Evolutionary conservation across 176 grass and related monocot genomes (phyloP), one percentile per base, ranked within the genome.

Genomic region (Cymbopogon citratus): DNA sequence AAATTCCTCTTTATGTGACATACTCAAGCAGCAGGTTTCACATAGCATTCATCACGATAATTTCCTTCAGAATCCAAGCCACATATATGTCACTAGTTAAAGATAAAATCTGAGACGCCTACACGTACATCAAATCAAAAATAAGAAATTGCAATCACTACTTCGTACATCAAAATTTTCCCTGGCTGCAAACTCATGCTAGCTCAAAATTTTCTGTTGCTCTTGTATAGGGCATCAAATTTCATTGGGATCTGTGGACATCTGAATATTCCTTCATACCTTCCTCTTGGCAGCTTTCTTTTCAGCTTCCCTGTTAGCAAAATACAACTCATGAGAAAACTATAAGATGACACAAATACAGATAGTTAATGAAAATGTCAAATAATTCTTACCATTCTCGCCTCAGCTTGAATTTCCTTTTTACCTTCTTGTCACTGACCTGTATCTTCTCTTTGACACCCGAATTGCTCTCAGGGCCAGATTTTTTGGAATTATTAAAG

Each of bases 211-310:
- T 38, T 38, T 38, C 36, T 38, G 36, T 38, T 38, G 36, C 36
- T 7, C 36, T 7, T 38, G 36, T 7, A n/a, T n/a, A n/a, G 6
- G 6, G 36, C 36, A 5, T 38, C 36, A 7, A 38, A 7, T 72
- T 71, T 71, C 77, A 80, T 71, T 71, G 26, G 10, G 59, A 51
- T n/a, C 8, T 76, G 68, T 38, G 44, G 13, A 27, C 6, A 6
- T 27, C 61, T 24, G n/a, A 31, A 46, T 9, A 33, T 3, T 9
- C 5, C n/a, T 60, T 89, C 73, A 83, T 9, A 85, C 83, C 83
- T 93, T 97, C 69, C 84, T 94, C 73, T 90, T 94, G 56, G 34
- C 59, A 49, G 5, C 62, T 64, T 90, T 84, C 36, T 87, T 82
- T 63, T 65, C 76, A 34, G 92, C 86, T 67, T 92, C 66, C 89